Percentiles rank a stretch among this genome's conserved stretches.
These are phyloP conservation scores for Annona cherimola DNA, from an alignment of 164 flowering plant genomes.

Conservation along the genomic window DNA sequence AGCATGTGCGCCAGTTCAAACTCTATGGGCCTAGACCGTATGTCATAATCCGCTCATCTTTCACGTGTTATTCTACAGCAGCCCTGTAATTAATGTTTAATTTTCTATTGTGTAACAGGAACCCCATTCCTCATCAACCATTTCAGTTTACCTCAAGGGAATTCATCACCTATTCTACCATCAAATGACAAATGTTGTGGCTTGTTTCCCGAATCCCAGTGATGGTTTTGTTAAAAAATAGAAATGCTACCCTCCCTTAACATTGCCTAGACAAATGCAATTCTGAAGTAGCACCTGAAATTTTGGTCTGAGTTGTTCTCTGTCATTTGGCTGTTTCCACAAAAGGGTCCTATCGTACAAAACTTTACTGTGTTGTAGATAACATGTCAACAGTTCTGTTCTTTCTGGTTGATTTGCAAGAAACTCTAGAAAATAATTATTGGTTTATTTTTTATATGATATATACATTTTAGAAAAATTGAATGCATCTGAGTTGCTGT, in stretches of 20 bases:
- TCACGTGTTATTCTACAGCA: background rate
- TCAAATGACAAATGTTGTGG: constrained; percentile 21
- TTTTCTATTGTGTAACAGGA: constrained; percentile 42
- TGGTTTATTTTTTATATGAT: too few relatives aligned
- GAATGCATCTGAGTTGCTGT: too few relatives aligned
- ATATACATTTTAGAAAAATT: too few relatives aligned
- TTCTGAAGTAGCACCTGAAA: background rate
- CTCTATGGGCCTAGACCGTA: constrained; percentile 89
- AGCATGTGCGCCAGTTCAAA: constrained; percentile 89
- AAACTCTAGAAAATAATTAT: too few relatives aligned
- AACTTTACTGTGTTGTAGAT: too few relatives aligned
- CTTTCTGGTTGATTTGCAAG: too few relatives aligned
- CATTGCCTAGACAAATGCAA: background rate
- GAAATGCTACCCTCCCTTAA: background rate
- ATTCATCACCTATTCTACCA: constrained; percentile 65
- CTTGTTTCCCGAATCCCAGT: background rate
- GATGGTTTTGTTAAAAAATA: background rate
- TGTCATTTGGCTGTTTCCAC: background rate
- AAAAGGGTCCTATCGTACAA: background rate
- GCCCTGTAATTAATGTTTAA: background rate
- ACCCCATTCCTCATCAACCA: constrained; percentile 84
- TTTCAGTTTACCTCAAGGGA: constrained; percentile 88
- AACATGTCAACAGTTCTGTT: too few relatives aligned
- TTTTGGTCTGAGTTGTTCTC: background rate
- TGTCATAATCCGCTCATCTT: constrained; percentile 18